Base-by-base conservation (phyloP, 78 protist genomes). In the Dictyostelium brefeldianum region DNA sequence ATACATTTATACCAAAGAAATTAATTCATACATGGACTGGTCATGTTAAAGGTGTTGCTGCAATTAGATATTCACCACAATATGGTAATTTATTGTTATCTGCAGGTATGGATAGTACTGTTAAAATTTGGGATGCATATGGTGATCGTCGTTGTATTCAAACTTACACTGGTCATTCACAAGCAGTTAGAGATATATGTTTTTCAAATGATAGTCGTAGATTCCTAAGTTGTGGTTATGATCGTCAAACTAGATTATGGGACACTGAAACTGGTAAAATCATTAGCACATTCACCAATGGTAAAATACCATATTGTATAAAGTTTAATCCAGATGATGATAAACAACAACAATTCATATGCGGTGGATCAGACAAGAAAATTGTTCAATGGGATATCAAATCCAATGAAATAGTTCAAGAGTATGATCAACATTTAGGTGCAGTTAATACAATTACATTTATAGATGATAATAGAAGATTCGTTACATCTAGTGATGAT, bases 261-360 rank as follows among this genome's bases (percentile, higher is more conserved):
- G 99, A 98, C 80, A 98, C 99, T 18, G 99, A 98, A 73, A 98
- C 99, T 4, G 99, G 99, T 9, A 53, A 95, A 81, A 80, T 96
- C 62, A 22, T 97, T 36, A 29, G 70, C 20, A 41, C 98, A 2
- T 97, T 31, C 78, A 59, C 75, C 57, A 91, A 91, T 59, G 95
- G 94, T 8, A 27, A 64, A 41, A 31, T 75, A 11, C 98, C 99
- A 7, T 87, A 81, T 90, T 89, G 96, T 71, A 92, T 96, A 50
- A 85, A 81, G 71, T 96, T 92, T 90, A 71, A 98, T 62, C 99
- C 99, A 29, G 95, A 90, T 27, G 79, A 75, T 1, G 94, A 90
- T 81, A 80, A 89, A 89, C 96, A 95, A 54, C 8, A 94, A 75
- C 20, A 89, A 70, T 82, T 98, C 83, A 5, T 98, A 8, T 96